Conservation (phyloP, 495 filamentous ascomycete species). For the Penicillium riverlandense region DNA sequence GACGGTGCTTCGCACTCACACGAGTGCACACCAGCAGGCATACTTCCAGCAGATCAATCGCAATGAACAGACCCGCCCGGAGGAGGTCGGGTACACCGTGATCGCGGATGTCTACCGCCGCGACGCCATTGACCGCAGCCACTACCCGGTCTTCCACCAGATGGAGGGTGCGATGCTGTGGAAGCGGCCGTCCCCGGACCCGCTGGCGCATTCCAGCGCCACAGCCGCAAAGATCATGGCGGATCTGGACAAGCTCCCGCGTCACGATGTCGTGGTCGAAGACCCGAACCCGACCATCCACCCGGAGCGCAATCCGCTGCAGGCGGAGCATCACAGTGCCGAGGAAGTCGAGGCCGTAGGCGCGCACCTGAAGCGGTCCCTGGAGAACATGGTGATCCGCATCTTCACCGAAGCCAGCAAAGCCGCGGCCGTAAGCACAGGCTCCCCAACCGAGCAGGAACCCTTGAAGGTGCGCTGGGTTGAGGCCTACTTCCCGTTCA, state of each 20-base stretch:
- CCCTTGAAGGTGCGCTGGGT: slow-evolving; percentile 87
- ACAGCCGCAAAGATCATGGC: slow-evolving; percentile 45
- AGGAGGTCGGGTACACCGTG: slow-evolving; percentile 76
- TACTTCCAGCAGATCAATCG: slow-evolving; percentile 57
- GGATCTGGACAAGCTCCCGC: slow-evolving; percentile 61
- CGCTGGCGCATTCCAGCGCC: slow-evolving; percentile 37
- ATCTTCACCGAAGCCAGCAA: slow-evolving; percentile 75
- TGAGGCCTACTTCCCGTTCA: slow-evolving; percentile 94
- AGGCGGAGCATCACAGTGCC: slow-evolving; percentile 56
- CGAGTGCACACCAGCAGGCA: slow-evolving; percentile 84
- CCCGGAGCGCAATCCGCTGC: slow-evolving; percentile 75
- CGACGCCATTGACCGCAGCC: slow-evolving; percentile 88
- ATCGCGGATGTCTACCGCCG: slow-evolving; percentile 94
- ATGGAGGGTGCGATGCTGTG: slow-evolving; percentile 94
- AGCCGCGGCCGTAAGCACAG: slow-evolving; percentile 49
- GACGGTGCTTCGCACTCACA: slow-evolving; percentile 87
- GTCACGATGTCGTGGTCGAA: slow-evolving; percentile 65
- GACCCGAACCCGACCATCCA: slow-evolving; percentile 80
- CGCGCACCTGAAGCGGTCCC: slow-evolving; percentile 78
- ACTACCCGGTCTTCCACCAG: slow-evolving; percentile 97
- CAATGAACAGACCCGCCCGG: slow-evolving; percentile 41
- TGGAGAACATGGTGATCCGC: slow-evolving; percentile 83
- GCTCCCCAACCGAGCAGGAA: slow-evolving; percentile 41
- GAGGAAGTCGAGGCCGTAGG: slow-evolving; percentile 79
- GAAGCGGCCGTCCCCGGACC: slow-evolving; percentile 62